Base-by-base conservation (phyloP, 2,329 filamentous ascomycete genomes). In the Exophiala dermatitidis region DNA sequence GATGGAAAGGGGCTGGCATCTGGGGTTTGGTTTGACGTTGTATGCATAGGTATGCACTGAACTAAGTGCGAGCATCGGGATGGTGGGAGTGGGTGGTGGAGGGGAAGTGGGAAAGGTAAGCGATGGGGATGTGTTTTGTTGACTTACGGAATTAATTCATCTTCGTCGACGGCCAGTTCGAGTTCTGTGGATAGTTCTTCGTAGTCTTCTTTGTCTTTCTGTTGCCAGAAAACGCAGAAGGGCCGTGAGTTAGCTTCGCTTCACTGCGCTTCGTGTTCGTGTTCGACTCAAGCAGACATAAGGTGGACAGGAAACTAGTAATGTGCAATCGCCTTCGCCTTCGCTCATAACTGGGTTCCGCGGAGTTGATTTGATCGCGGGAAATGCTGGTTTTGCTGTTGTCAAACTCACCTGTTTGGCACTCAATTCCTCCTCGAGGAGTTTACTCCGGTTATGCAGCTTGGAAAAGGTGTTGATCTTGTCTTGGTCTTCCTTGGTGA, bases 151-250 rank as follows among this genome's bases (percentile, higher is more conserved):
- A 98, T 84, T 66, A 86, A 83, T 49, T 95, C 90, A 64, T 97
- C 91, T 69, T 98, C 93, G 69, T 97, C 91, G 48, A 89, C 56
- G 12, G 2, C 19, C 19, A 98, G 82, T 72, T 98, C 93, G 44
- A 98, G 78, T 70, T 98, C 93, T 50, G 79, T 88, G 1, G 85
- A 86, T 50, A 98, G 80, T 70, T 98, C 93, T 68, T 97, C 90
- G 2, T 97, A 81, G 67, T 97, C 93, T 71, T 98, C 93, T 74
- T 96, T 97, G 71, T 97, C 91, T 76, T 97, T 97, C 91, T 97
- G 62, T 41, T 33, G 29, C 28, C 7, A n/a, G 33, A 36, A 19
- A 36, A 19, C 19, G 19, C 19, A 19, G 19, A 19, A 19, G 2
- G 19, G 19, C 19, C 1, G n/a, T n/a, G 1, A 19, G 2, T 19